phyloP scores from a whole-genome alignment of 1,284 basidiomycete species.

The Peniophora sp. region DNA sequence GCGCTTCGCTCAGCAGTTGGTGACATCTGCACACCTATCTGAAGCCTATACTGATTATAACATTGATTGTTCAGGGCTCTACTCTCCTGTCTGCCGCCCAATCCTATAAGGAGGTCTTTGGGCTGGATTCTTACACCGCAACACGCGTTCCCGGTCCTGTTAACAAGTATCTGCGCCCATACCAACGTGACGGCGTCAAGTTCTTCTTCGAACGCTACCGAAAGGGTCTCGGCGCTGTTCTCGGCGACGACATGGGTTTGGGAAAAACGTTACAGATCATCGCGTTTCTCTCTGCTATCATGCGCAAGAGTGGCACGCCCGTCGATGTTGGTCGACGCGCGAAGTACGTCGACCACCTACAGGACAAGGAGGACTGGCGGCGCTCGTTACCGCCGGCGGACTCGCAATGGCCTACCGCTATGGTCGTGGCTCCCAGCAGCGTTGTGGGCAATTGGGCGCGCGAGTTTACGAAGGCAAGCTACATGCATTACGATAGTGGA shows the following conservation, averaged over 20 bases:
- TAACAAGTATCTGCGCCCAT: constrained; percentile 75
- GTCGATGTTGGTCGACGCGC: constrained; percentile 55
- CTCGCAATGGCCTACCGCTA: constrained; percentile 68
- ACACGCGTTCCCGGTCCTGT: constrained; percentile 64
- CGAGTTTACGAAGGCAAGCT: constrained; percentile 61
- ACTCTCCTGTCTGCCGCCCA: constrained; percentile 21
- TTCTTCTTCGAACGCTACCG: constrained; percentile 70
- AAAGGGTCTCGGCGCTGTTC: constrained; percentile 57
- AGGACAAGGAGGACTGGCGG: constrained; percentile 41
- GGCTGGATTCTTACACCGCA: constrained; percentile 36
- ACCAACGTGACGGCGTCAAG: constrained; percentile 75
- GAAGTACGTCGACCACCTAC: constrained; percentile 52
- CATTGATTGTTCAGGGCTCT: constrained; percentile 14
- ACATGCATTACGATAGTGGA: not conserved
- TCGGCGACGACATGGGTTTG: constrained; percentile 89
- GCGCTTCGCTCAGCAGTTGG: constrained; percentile 4
- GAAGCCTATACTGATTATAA: not conserved
- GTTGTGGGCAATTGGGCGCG: constrained; percentile 78
- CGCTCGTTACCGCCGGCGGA: constrained; percentile 57
- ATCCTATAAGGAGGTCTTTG: constrained; percentile 29
- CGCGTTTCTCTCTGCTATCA: constrained; percentile 78
- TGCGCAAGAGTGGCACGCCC: constrained; percentile 65
- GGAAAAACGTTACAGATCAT: constrained; percentile 90
- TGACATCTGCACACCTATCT: constrained; percentile 4
- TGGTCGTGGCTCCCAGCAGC: constrained; percentile 75